Conservation (phyloP, 2,329 filamentous ascomycete genomes). For the Orbilia blumenaviensis region DNA sequence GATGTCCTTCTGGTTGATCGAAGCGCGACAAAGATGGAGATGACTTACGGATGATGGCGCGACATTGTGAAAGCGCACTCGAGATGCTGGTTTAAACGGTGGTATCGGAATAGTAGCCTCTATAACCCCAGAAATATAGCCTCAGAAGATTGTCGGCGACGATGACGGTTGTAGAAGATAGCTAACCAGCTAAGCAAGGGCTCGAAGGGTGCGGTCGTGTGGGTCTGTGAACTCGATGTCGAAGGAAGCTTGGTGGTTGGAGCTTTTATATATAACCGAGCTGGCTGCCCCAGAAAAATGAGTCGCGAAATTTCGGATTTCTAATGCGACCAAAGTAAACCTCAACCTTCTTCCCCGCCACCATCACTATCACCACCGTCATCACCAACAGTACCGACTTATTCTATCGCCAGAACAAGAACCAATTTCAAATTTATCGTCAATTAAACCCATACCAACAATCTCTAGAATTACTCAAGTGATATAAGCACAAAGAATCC, state of each 20-base stretch:
- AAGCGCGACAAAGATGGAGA: neutral
- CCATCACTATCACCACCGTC: constrained; percentile 1
- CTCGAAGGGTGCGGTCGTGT: neutral
- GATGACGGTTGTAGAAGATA: neutral
- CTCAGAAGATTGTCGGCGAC: neutral
- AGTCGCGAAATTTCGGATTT: constrained; percentile 52
- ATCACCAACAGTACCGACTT: neutral
- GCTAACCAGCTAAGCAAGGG: too few relatives aligned
- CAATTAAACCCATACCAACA: neutral
- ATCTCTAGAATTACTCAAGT: too few relatives aligned
- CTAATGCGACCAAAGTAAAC: constrained; percentile 28
- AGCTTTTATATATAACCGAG: constrained; percentile 28
- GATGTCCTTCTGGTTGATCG: neutral
- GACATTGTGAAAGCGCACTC: constrained; percentile 70
- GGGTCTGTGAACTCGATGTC: neutral
- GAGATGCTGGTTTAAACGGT: neutral
- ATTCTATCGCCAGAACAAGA: too few relatives aligned
- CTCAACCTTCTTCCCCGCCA: neutral
- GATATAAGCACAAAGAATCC: too few relatives aligned
- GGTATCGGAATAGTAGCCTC: neutral
- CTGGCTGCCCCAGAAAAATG: neutral
- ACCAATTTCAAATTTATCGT: too few relatives aligned
- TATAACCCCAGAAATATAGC: neutral
- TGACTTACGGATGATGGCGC: constrained; percentile 85
- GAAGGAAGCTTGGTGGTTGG: neutral